Evolutionary conservation across 2,329 filamentous ascomycete species (phyloP).

Genomic region (Cyanodermella asteris): DNA sequence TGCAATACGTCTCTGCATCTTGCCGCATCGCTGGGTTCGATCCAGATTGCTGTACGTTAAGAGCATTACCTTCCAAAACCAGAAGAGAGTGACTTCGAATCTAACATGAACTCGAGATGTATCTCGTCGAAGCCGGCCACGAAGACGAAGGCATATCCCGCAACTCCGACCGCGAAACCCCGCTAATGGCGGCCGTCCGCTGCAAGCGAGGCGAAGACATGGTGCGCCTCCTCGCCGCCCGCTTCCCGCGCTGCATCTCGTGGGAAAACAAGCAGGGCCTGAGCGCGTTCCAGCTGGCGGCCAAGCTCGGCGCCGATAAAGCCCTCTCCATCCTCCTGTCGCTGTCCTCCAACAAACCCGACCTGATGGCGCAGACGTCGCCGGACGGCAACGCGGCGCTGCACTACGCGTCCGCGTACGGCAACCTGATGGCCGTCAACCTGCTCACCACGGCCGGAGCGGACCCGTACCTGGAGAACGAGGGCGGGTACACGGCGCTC

Average conservation of each 20-base stretch:
- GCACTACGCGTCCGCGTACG: conserved; percentile 67
- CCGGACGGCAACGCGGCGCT: conserved; percentile 74
- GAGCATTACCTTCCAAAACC: neutral
- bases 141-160: conserved; percentile 51
- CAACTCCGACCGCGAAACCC: conserved; percentile 61
- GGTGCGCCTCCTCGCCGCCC: conserved; percentile 46
- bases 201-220: conserved; percentile 51
- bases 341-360: conserved; percentile 20
- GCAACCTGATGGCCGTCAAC: conserved; percentile 54
- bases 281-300: conserved; percentile 21
- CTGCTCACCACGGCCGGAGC: conserved; percentile 61
- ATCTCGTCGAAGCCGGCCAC: conserved; percentile 53
- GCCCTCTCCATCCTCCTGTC: conserved; percentile 12
- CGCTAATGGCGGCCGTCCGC: conserved; percentile 55
- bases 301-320: conserved; percentile 13
- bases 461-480: conserved; percentile 48
- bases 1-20: conserved; percentile 73
- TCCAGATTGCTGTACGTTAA: conserved; percentile 37
- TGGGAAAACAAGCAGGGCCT: conserved; percentile 45
- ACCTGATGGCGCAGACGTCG: no score
- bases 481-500: conserved; percentile 64
- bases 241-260: conserved; percentile 39
- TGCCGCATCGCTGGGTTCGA: conserved; percentile 49
- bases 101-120: conserved; percentile 9
- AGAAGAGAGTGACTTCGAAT: neutral